Evolutionary conservation across 2,329 filamentous ascomycete genomes (phyloP).

Genomic region (Ilyonectria destructans): DNA sequence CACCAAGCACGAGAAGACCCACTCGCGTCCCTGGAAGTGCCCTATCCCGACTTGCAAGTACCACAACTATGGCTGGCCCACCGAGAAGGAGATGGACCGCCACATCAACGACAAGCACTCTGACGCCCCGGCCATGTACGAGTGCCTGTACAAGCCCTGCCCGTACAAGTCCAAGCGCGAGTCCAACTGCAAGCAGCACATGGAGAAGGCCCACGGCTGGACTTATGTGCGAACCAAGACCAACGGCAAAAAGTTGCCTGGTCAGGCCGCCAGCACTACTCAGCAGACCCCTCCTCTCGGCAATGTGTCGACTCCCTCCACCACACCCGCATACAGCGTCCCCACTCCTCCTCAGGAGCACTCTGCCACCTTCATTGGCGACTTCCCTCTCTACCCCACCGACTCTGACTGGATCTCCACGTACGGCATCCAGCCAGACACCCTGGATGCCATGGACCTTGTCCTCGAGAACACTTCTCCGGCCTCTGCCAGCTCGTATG

Average conservation of each 20-base stretch:
- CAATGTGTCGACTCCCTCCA: constrained; percentile 75
- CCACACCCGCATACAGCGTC: constrained; percentile 65
- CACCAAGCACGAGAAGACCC: constrained; percentile 98
- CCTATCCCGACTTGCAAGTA: constrained; percentile 88
- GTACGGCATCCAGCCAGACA: constrained; percentile 52
- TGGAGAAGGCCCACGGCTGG: constrained; percentile 97
- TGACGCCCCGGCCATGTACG: constrained; percentile 82
- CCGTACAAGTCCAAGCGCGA: constrained; percentile 96
- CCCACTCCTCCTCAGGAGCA: constrained; percentile 73
- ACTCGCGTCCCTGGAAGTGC: constrained; percentile 97
- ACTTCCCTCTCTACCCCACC: constrained; percentile 67
- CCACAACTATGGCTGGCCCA: constrained; percentile 91
- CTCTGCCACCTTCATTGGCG: constrained; percentile 53
- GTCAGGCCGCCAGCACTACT: constrained; percentile 63
- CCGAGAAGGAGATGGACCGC: constrained; percentile 96
- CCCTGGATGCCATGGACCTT: constrained; percentile 61
- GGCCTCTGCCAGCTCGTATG: constrained; percentile 55
- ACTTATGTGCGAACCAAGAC: constrained; percentile 93
- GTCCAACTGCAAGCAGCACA: constrained; percentile 98
- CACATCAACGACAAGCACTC: constrained; percentile 98
- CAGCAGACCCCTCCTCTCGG: constrained; percentile 73
- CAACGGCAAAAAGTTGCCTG: constrained; percentile 78
- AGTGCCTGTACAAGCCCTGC: constrained; percentile 88
- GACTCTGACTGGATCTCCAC: constrained; percentile 63
- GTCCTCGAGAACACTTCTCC: constrained; percentile 59